Evolutionary conservation across 1,284 basidiomycete species (phyloP), one percentile per base, ranked within the genome.

Genomic region (Ustilago xerochloae): DNA sequence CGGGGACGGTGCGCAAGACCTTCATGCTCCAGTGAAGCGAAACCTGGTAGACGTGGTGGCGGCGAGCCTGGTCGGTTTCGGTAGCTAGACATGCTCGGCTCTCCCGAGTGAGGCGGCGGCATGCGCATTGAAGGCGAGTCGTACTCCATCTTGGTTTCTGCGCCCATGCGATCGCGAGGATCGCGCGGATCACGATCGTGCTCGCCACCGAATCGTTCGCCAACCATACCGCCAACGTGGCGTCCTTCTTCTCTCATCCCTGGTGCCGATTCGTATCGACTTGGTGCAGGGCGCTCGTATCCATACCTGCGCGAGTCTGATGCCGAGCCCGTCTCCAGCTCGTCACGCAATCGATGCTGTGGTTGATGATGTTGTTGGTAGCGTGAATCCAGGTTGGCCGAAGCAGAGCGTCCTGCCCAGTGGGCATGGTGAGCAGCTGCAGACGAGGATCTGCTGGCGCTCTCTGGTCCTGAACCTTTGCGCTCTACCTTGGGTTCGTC

Each of bases 21-120:
- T 16, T 74, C 71, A n/a, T 30, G 46, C 13, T 69, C 65, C 22
- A 74, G 50, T 35, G 71, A 69, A 9, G 71, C 65, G 32, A 74
- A 74, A 18, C 65, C 36, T 6, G 71, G 71, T 20, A 74, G 52
- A 26, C 71, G 29, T 18, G 71, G 71, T n/a, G 65, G 71, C 16
- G 65, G 71, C 28, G 64, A 67, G 24, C 55, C 46, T 1, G 62
- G 57, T 9, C 57, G 58, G 9, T 56, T 58, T 12, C 60, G 55
- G 48, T 60, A 57, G 53, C 53, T 56, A 15, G 63, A 43, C 54
- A 64, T 12, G 29, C 22, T 43, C 15, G 57, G 41, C n/a, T 67
- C 60, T 28, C 29, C 52, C 0, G 56, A 41, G 2, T 50, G 53
- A 4, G 64, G 63, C 29, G 70, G 70, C 8, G 56, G 70, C 70